Percentiles rank a stretch among this genome's conserved stretches.
Conservation (phyloP, 306 rosid genomes). For the Macrotyloma uniflorum region DNA sequence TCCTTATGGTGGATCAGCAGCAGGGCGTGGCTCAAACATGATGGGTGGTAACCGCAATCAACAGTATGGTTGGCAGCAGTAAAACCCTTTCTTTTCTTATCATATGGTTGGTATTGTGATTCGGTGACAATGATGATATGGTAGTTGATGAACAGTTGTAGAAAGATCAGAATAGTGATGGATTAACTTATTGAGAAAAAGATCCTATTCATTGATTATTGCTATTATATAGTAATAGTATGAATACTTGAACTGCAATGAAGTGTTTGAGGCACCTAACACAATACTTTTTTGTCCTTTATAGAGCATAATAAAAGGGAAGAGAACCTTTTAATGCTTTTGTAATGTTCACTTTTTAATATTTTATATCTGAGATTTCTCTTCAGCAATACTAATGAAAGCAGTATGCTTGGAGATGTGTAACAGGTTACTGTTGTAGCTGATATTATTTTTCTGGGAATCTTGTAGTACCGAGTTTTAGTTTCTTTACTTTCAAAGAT, state of each 20-base stretch:
- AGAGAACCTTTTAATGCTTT: not conserved
- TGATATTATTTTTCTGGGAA: not conserved
- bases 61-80: conserved; percentile 66
- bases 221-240: not conserved
- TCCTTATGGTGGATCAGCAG: conserved; percentile 63
- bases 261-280: not conserved
- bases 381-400: not conserved
- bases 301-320: not conserved
- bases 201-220: not conserved
- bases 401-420: not conserved
- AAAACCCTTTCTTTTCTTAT: not conserved
- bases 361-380: not conserved
- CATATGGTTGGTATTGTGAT: not conserved
- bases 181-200: conserved; percentile 6
- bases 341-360: not conserved
- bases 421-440: not conserved
- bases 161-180: not conserved
- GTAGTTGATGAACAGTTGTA: not conserved
- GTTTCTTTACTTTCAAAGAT: not conserved
- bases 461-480: not conserved
- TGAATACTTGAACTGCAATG: not conserved
- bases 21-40: conserved; percentile 51
- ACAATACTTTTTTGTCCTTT: not conserved
- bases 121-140: not conserved
- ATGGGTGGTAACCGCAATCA: conserved; percentile 59